Percentiles rank a stretch among this genome's conserved stretches.
Conservation (phyloP, 306 rosid species). For the Lathyrus oleraceus region DNA sequence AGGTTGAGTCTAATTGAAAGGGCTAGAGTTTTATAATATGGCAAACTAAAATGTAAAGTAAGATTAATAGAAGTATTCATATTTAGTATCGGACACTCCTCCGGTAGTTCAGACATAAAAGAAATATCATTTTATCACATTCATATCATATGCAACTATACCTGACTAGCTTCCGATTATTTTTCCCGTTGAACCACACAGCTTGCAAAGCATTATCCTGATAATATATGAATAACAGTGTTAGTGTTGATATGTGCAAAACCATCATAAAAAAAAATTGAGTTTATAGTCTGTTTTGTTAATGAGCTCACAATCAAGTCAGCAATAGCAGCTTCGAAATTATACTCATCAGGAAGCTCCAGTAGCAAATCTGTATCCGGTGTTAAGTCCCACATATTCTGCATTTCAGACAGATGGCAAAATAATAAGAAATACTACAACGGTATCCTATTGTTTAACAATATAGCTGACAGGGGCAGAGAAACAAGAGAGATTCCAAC, state of each 20-base stretch:
- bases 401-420: constrained; percentile 24
- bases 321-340: constrained; percentile 63
- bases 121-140: neutral
- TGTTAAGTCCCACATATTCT: constrained; percentile 79
- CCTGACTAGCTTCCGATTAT: constrained; percentile 46
- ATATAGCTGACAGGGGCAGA: too few species aligned
- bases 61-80: too few species aligned
- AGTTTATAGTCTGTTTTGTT: neutral
- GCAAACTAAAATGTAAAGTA: too few species aligned
- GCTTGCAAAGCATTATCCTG: constrained; percentile 81
- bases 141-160: constrained; percentile 28
- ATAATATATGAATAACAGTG: constrained; percentile 14
- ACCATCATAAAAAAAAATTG: neutral
- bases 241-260: neutral
- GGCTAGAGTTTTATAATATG: too few species aligned
- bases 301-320: constrained; percentile 60
- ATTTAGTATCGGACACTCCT: too few species aligned
- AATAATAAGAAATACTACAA: too few species aligned
- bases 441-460: too few species aligned
- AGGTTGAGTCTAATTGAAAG: too few species aligned
- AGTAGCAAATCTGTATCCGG: constrained; percentile 53
- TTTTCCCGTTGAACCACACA: constrained; percentile 50
- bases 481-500: constrained; percentile 30
- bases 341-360: constrained; percentile 63
- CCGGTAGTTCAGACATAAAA: too few species aligned